Evolutionary conservation across 176 grass and related monocot species (phyloP).

Genomic region (Zea mays): DNA sequence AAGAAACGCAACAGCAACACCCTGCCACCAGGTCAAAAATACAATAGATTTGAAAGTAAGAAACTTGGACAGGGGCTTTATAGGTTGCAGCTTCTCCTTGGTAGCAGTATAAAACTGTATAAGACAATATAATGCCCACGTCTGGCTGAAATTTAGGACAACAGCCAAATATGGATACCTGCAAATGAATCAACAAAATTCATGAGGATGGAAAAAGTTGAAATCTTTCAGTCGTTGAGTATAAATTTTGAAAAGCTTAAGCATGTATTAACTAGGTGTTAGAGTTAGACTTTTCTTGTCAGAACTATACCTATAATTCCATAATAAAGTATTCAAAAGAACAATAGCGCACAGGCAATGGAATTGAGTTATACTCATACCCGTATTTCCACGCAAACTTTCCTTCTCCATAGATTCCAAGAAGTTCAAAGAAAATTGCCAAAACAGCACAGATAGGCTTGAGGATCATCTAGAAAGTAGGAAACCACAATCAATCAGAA

Average conservation of each 20-base stretch:
- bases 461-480: slow-evolving; percentile 87
- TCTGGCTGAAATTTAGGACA: slow-evolving; percentile 97
- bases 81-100: slow-evolving; percentile 92
- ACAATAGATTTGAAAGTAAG: slow-evolving; percentile 99
- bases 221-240: slow-evolving; percentile 2
- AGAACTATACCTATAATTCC: neutral
- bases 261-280: slow-evolving; percentile 2
- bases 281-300: neutral
- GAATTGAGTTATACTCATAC: slow-evolving; percentile 46
- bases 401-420: slow-evolving; percentile 92
- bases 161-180: slow-evolving; percentile 98
- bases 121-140: slow-evolving; percentile 98
- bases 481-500: slow-evolving; percentile 38
- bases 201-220: slow-evolving; percentile 21
- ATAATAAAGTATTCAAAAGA: slow-evolving; percentile 7
- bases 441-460: slow-evolving; percentile 93
- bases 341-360: neutral
- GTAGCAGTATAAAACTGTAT: slow-evolving; percentile 92
- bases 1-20: slow-evolving; percentile 91
- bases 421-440: slow-evolving; percentile 78
- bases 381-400: slow-evolving; percentile 97
- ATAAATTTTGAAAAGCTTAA: slow-evolving; percentile 7
- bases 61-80: slow-evolving; percentile 93
- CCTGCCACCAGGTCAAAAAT: slow-evolving; percentile 99
- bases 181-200: slow-evolving; percentile 25